Conservation (phyloP, 306 rosid species). For the Dryas octopetala region DNA sequence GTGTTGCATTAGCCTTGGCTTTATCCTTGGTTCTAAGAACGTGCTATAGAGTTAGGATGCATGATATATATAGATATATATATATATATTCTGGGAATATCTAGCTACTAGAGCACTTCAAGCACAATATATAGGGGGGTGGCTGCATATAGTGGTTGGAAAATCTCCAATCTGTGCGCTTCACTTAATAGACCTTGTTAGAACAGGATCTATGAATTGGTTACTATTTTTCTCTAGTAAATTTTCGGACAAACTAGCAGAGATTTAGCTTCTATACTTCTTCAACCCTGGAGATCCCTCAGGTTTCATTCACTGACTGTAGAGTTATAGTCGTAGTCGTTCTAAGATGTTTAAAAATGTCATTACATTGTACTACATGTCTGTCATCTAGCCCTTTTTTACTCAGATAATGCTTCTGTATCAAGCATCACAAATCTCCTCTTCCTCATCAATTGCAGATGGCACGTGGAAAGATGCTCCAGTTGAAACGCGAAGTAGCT, state of each 20-base stretch:
- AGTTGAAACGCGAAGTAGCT: conserved; percentile 63
- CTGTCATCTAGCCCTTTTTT: not conserved
- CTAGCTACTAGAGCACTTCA: not conserved
- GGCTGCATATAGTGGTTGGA: conserved; percentile 17
- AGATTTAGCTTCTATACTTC: not conserved
- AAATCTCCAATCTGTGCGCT: conserved; percentile 21
- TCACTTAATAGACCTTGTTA: conserved; percentile 1
- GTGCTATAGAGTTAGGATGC: conserved; percentile 6
- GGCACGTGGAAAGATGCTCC: conserved; percentile 68
- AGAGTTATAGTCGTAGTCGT: not conserved
- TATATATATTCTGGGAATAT: not conserved
- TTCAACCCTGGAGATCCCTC: not conserved
- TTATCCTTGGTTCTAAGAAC: conserved; percentile 16
- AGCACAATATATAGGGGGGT: not conserved
- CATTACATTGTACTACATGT: not conserved
- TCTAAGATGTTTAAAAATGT: not conserved
- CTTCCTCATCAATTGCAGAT: conserved; percentile 50
- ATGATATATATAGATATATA: not conserved
- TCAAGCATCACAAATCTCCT: not conserved
- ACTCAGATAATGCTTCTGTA: conserved; percentile 12
- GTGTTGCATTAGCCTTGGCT: conserved; percentile 24
- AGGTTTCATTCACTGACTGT: not conserved
- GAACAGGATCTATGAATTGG: not conserved
- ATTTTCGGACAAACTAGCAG: not conserved
- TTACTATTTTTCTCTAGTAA: not conserved